Conservation (phyloP, 345 rosid species). For the Brassica nigra region DNA sequence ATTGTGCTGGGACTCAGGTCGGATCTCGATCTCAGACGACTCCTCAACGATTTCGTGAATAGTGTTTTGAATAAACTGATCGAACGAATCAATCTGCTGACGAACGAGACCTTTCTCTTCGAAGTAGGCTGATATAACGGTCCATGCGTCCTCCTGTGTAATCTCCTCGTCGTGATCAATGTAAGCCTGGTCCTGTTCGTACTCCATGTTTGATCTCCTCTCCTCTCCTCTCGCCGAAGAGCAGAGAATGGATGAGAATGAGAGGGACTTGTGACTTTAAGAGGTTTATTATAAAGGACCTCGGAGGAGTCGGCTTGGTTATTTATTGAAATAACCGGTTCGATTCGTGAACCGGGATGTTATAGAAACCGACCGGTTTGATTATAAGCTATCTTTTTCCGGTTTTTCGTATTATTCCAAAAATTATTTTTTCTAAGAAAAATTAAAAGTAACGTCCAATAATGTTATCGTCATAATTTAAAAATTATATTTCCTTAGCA, state of each 20-base stretch:
- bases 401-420: too few relatives aligned
- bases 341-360: too few relatives aligned
- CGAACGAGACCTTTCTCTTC: slow-evolving; percentile 95
- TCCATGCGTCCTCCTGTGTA: slow-evolving; percentile 94
- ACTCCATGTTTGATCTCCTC: slow-evolving; percentile 58
- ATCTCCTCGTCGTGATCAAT: slow-evolving; percentile 75
- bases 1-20: slow-evolving; percentile 95
- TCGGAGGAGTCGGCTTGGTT: too few relatives aligned
- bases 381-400: neutral
- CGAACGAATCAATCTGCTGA: slow-evolving; percentile 93
- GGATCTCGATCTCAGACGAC: slow-evolving; percentile 89
- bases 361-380: too few relatives aligned
- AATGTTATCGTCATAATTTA: too few relatives aligned
- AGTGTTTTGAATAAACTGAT: slow-evolving; percentile 93
- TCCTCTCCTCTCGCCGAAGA: slow-evolving; percentile 42
- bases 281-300: too few relatives aligned
- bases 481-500: too few relatives aligned
- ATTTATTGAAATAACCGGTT: too few relatives aligned
- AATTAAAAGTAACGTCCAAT: too few relatives aligned
- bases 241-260: neutral
- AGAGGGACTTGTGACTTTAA: neutral
- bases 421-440: too few relatives aligned
- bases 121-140: slow-evolving; percentile 91
- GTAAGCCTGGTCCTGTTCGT: slow-evolving; percentile 45
- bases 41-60: slow-evolving; percentile 97